Conservation (phyloP, 768 basidiomycete genomes). For the Boletus eberwhitei region DNA sequence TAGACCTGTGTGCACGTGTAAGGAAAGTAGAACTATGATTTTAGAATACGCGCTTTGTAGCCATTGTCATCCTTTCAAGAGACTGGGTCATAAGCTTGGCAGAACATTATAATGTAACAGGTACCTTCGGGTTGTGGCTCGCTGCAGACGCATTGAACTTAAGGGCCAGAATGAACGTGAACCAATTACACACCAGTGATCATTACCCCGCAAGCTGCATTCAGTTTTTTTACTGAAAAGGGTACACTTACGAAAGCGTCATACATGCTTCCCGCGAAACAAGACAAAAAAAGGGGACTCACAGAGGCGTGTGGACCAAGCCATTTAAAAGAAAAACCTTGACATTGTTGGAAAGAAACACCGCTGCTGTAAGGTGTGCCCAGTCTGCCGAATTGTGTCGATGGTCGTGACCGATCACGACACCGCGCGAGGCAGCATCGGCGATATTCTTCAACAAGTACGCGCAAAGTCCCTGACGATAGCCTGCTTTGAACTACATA, state of each 20-base stretch:
- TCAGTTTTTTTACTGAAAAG: slow-evolving; percentile 62
- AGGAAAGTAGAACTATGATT: background rate
- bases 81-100: background rate
- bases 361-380: slow-evolving; percentile 71
- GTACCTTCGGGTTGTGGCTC: slow-evolving; percentile 85
- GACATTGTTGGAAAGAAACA: slow-evolving; percentile 60
- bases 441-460: slow-evolving; percentile 58
- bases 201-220: slow-evolving; percentile 84
- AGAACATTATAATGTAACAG: background rate
- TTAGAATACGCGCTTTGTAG: slow-evolving; percentile 56
- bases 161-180: background rate
- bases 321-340: slow-evolving; percentile 69
- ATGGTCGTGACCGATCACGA: slow-evolving; percentile 87
- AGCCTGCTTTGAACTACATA: background rate
- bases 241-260: slow-evolving; percentile 58
- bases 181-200: slow-evolving; percentile 64
- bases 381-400: slow-evolving; percentile 75
- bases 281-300: slow-evolving; percentile 18
- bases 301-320: slow-evolving; percentile 81
- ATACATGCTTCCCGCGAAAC: background rate
- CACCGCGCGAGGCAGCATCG: slow-evolving; percentile 54
- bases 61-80: slow-evolving; percentile 73
- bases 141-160: slow-evolving; percentile 38
- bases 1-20: slow-evolving; percentile 54
- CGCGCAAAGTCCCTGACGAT: slow-evolving; percentile 64